Conservation (phyloP, 2,329 filamentous ascomycete genomes). For the Pseudogymnoascus sp. region DNA sequence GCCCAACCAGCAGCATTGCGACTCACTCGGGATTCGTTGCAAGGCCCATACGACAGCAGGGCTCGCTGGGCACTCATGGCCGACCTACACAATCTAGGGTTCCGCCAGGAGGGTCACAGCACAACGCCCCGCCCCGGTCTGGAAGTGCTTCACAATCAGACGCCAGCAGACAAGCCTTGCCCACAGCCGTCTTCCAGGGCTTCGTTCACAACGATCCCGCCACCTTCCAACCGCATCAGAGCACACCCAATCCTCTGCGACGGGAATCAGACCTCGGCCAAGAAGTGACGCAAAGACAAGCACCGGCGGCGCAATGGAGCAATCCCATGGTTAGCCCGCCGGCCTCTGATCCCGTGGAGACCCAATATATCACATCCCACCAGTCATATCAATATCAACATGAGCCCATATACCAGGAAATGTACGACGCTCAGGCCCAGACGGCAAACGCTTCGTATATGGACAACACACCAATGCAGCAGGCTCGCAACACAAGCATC, state of each 20-base stretch:
- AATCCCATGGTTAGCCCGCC: neutral
- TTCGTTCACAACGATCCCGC: neutral
- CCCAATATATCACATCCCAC: neutral
- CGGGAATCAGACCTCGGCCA: neutral
- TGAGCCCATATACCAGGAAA: neutral
- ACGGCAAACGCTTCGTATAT: neutral
- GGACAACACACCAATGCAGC: neutral
- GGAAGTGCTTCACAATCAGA: neutral
- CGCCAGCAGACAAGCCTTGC: neutral
- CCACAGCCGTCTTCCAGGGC: neutral
- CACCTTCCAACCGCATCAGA: neutral
- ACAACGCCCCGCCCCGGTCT: neutral
- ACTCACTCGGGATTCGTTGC: neutral
- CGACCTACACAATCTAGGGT: neutral
- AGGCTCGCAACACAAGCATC: neutral
- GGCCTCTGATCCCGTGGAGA: neutral
- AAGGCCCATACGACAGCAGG: neutral
- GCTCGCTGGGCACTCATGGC: neutral
- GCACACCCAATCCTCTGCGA: neutral
- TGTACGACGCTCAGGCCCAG: neutral
- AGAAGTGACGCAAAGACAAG: neutral
- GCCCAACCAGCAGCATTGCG: slow-evolving; percentile 26
- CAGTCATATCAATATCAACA: neutral
- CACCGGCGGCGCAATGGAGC: neutral
- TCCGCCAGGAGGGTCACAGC: neutral